Base-by-base conservation (phyloP, 1,284 basidiomycete species). In the Fomes fomentarius region DNA sequence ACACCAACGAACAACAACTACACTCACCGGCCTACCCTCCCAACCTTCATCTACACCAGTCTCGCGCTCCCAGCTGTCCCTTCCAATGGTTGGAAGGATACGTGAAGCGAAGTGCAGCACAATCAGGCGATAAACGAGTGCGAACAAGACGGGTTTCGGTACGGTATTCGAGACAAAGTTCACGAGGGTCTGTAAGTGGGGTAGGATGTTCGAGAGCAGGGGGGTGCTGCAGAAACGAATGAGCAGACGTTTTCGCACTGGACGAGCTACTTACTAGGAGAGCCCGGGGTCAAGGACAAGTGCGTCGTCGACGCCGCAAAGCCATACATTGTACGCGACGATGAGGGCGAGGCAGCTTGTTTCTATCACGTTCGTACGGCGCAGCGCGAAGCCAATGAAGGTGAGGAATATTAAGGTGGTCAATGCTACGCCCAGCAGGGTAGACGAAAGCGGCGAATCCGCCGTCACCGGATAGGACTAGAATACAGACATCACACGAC, bases 361-460 rank as follows among this genome's bases (percentile, higher is more conserved):
- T 71, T 98, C 95, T 54, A 98, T 89, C 38, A 96, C 91, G 64
- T 96, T 97, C 42, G 95, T 97, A 47, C 93, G 82, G 51, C 93
- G 83, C 56, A 95, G 72, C 11, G 84, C 85, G 71, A 98, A 96
- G 5, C 93, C 93, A 60, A 98, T 96, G 60, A 93, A 80, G 2
- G 91, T 94, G 34, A 98, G 80, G 74, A 98, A 98, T 41, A 96
- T 69, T 61, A 88, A 77, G 8, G 80, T 78, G 1, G 87, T 88
- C 54, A 86, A 65, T 11, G 89, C 88, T 12, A 87, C 90, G 4
- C 93, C 93, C 15, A 94, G 76, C 15, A 95, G 74, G 0, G 92
- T 94, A 1, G 93, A 91, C n/a, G 90, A 89, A 33, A 94, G 73
- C 6, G 91, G 90, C 1, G 91, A 90, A 2, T 85, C 80, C 5